phyloP scores from a whole-genome alignment of 345 rosid species.

The Durio zibethinus region DNA sequence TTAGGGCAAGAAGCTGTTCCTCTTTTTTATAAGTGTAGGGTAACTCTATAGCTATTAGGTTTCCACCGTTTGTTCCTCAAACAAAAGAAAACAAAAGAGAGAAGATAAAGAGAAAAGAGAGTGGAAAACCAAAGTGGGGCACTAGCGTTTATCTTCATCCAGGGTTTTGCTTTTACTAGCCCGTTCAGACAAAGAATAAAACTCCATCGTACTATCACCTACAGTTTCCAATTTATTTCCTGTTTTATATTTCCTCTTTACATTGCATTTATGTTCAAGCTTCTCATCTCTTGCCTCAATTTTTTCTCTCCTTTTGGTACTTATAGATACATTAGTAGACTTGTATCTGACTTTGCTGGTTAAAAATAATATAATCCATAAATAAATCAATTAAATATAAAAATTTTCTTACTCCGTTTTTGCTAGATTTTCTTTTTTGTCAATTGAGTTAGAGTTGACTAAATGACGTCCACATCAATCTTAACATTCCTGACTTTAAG shows the following conservation, averaged over 20 bases:
- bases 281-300: neutral
- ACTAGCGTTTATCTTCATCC: neutral
- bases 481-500: constrained; percentile 4
- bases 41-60: neutral
- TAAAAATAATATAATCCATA: neutral
- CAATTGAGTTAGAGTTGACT: neutral
- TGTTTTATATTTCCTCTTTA: neutral
- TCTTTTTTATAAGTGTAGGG: neutral
- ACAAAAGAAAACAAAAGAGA: neutral
- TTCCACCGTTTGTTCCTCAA: neutral
- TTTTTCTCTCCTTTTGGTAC: neutral
- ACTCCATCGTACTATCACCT: neutral
- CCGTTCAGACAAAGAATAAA: neutral
- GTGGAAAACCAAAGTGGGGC: neutral
- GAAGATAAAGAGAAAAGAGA: neutral
- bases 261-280: neutral
- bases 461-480: constrained; percentile 4
- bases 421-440: neutral
- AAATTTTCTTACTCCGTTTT: neutral
- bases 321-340: neutral
- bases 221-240: neutral
- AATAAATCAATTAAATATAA: neutral
- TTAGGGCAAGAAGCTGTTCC: neutral
- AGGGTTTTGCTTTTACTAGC: neutral
- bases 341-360: neutral